Percentiles rank a stretch among this genome's conserved stretches.
Evolutionary conservation across 495 filamentous ascomycete genomes (phyloP).

Genomic region (Penicillium arizonense): DNA sequence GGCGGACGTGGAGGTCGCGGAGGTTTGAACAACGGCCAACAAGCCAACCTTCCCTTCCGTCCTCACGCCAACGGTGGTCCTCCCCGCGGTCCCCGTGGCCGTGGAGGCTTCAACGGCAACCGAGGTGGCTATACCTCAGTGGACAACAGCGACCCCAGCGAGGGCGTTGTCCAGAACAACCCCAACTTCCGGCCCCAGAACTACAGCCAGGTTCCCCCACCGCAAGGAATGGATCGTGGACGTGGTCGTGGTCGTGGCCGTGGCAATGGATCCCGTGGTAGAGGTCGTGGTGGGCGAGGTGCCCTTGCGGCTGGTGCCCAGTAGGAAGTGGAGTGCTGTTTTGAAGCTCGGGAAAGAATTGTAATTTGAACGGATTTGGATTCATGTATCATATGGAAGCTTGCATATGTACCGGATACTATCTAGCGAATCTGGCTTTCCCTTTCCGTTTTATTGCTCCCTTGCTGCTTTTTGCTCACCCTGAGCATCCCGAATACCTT

Average conservation of each 20-base stretch:
- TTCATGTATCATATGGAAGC: too few relatives aligned
- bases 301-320: slow-evolving; percentile 6
- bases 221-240: slow-evolving; percentile 61
- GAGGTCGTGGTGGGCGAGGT: slow-evolving; percentile 30
- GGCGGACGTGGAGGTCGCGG: slow-evolving; percentile 40
- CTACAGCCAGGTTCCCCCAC: slow-evolving; percentile 79
- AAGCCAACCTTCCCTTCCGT: slow-evolving; percentile 35
- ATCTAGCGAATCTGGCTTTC: too few relatives aligned
- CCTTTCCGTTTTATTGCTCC: too few relatives aligned
- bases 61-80: slow-evolving; percentile 30
- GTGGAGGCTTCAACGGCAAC: slow-evolving; percentile 20
- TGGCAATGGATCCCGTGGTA: slow-evolving; percentile 28
- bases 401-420: too few relatives aligned
- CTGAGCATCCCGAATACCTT: too few relatives aligned
- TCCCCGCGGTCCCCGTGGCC: slow-evolving; percentile 33
- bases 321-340: not conserved
- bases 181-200: slow-evolving; percentile 55
- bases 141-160: slow-evolving; percentile 49
- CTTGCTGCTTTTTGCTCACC: too few relatives aligned
- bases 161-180: slow-evolving; percentile 50
- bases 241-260: slow-evolving; percentile 54
- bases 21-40: slow-evolving; percentile 39
- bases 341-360: too few relatives aligned
- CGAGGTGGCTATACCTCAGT: slow-evolving; percentile 52
- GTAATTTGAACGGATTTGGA: too few relatives aligned